A percentile compares a stretch with the other conserved stretches of the same genome.
phyloP scores from a whole-genome alignment of 2,329 filamentous ascomycete species.

The Lasiodiplodia citricola region DNA sequence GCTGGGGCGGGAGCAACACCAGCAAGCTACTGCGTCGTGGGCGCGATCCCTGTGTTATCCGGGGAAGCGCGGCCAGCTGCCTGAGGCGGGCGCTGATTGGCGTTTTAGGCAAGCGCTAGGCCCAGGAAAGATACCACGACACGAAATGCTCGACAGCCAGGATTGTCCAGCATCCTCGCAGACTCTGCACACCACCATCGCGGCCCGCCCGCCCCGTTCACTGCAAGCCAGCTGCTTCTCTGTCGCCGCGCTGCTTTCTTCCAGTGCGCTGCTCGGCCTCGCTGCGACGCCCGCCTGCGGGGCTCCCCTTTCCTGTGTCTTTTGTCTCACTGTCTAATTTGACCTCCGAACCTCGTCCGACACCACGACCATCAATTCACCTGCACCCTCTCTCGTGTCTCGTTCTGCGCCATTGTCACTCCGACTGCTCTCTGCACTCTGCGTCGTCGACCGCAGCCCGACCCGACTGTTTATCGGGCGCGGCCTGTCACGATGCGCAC shows the following conservation, averaged over 20 bases:
- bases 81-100: constrained; percentile 18
- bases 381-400: not conserved
- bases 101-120: constrained; percentile 7
- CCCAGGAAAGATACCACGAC: constrained; percentile 7
- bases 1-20: not conserved
- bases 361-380: constrained; percentile 17
- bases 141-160: constrained; percentile 25
- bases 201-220: constrained; percentile 6
- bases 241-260: not conserved
- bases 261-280: not conserved
- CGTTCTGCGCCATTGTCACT: not conserved
- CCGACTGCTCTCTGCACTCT: not conserved
- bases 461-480: constrained; percentile 4
- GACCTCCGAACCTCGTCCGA: constrained; percentile 23
- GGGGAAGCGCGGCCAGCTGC: constrained; percentile 10
- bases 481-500: constrained; percentile 25
- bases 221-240: not conserved
- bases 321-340: constrained; percentile 21
- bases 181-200: constrained; percentile 20
- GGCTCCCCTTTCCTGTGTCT: constrained; percentile 22
- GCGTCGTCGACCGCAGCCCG: not conserved
- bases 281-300: not conserved
- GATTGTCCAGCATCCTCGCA: constrained; percentile 19
- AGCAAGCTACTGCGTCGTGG: not conserved
- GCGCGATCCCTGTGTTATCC: constrained; percentile 17